A percentile compares a stretch with the other conserved stretches of the same genome.
Conservation (phyloP, 2,329 filamentous ascomycete genomes). For the Paramyrothecium sp. region DNA sequence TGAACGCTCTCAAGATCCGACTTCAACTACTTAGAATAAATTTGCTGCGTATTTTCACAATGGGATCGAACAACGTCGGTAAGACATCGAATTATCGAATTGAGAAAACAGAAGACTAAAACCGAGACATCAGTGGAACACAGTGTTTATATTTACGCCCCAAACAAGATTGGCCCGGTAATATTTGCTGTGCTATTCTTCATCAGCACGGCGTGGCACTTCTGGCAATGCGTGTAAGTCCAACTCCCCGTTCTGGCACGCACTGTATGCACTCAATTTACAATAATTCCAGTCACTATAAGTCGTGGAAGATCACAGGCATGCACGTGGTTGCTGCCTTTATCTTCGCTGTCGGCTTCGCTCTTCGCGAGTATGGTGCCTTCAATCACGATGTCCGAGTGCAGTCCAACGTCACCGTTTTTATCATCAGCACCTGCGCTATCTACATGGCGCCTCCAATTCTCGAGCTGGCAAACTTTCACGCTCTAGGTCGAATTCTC, state of each 20-base stretch:
- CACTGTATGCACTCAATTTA: neutral
- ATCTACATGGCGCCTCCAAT: neutral
- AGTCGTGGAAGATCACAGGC: neutral
- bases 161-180: neutral
- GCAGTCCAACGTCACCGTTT: neutral
- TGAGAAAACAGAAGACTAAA: too few species aligned
- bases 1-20: too few species aligned
- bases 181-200: neutral
- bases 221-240: neutral
- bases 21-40: too few species aligned
- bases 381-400: neutral
- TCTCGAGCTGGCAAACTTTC: neutral
- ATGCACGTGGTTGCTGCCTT: neutral
- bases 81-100: too few species aligned
- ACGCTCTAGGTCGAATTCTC: constrained; percentile 39
- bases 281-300: neutral
- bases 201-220: neutral
- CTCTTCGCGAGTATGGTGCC: neutral
- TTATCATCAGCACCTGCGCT: neutral
- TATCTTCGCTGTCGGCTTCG: neutral
- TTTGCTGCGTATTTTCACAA: too few species aligned
- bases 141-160: neutral
- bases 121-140: too few species aligned
- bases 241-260: neutral
- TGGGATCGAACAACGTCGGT: too few species aligned